These are phyloP conservation scores for Nicotiana knightiana DNA, from an alignment of 257 asterid genomes.

Conservation along the genomic window DNA sequence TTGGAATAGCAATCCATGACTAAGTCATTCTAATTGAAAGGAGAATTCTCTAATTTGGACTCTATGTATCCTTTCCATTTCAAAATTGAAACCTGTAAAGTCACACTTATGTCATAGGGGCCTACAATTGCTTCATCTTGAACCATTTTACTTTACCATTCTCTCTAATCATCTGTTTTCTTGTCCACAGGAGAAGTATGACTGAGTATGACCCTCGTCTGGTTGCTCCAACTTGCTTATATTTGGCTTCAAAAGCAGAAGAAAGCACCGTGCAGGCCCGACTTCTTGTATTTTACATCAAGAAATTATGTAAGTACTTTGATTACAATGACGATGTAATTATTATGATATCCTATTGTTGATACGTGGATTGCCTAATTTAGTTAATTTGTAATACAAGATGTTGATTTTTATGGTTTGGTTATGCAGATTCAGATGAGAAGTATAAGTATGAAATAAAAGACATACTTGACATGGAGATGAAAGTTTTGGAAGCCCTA, in stretches of 20 bases:
- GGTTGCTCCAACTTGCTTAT: constrained; percentile 92
- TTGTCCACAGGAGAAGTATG: constrained; percentile 69
- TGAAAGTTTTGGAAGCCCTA: constrained; percentile 93
- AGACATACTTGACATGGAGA: constrained; percentile 96
- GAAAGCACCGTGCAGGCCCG: constrained; percentile 96
- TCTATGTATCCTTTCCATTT: background rate
- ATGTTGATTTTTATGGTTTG: constrained; percentile 1
- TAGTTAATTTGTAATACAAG: background rate
- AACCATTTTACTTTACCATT: background rate
- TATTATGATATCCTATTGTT: background rate
- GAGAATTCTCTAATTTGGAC: background rate
- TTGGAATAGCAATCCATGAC: background rate
- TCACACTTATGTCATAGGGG: background rate
- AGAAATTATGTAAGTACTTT: constrained; percentile 55
- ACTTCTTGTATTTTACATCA: constrained; percentile 72
- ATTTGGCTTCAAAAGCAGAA: constrained; percentile 97
- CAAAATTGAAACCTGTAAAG: background rate
- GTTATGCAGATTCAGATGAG: constrained; percentile 69
- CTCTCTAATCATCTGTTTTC: background rate
- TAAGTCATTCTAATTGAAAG: background rate
- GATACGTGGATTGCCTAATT: background rate
- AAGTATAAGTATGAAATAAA: constrained; percentile 75
- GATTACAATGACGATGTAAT: background rate
- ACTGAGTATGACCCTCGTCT: constrained; percentile 87
- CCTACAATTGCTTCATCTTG: background rate